Conservation (phyloP, 164 flowering plant genomes). For the Litsea cubeba region DNA sequence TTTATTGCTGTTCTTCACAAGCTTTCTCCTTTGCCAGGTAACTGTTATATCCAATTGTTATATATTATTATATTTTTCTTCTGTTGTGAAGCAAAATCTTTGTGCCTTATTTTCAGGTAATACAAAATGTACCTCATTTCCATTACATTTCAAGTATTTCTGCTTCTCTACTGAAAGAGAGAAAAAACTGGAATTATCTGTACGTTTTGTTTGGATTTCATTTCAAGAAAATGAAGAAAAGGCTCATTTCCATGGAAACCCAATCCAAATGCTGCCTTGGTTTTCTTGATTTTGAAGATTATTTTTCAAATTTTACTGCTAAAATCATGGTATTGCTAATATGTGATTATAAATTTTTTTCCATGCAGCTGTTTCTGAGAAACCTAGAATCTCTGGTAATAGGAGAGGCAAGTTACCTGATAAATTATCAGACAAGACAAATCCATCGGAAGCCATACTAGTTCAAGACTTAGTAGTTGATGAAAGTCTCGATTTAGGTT, state of each 20-base stretch:
- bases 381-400: conserved; percentile 13
- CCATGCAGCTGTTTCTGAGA: conserved; percentile 34
- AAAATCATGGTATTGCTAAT: neutral
- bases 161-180: no score
- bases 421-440: conserved; percentile 16
- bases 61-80: neutral
- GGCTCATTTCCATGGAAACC: no score
- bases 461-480: conserved; percentile 7
- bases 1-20: conserved; percentile 88
- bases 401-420: neutral
- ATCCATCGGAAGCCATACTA: conserved; percentile 8
- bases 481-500: conserved; percentile 30
- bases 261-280: no score
- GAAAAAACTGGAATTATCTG: no score
- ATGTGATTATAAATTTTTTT: neutral
- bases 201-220: no score
- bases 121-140: no score
- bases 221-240: no score
- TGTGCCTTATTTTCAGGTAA: no score
- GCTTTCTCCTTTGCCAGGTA: conserved; percentile 68
- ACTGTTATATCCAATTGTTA: neutral
- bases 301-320: neutral
- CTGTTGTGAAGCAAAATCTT: neutral
- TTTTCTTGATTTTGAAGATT: neutral
- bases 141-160: no score